phyloP scores from a whole-genome alignment of 331 rosid genomes.

The Erythrophleum ivorense region DNA sequence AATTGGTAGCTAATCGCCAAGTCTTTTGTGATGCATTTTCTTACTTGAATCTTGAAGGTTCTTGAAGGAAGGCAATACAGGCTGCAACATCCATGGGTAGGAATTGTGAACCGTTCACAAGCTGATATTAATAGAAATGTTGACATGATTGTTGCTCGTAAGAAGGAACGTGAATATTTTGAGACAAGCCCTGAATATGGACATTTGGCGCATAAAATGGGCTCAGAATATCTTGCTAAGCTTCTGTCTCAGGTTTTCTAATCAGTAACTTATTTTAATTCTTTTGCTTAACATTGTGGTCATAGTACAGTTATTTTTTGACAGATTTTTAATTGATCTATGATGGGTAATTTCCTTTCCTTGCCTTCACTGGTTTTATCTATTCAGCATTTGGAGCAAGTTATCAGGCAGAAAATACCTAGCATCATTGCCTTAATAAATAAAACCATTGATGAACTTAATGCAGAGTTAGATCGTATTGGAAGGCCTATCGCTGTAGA shows the following conservation, averaged over 20 bases:
- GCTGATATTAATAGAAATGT: conserved; percentile 95
- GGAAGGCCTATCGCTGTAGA: conserved; percentile 97
- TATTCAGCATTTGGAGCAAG: conserved; percentile 91
- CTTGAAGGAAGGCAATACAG: conserved; percentile 95
- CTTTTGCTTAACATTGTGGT: conserved; percentile 28
- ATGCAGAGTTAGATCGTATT: conserved; percentile 96
- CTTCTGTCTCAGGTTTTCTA: conserved; percentile 86
- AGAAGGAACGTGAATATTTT: conserved; percentile 93
- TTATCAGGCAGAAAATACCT: conserved; percentile 98
- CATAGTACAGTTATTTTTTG: neutral
- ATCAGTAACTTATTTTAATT: neutral
- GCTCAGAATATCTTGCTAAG: conserved; percentile 98
- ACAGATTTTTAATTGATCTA: conserved; percentile 17
- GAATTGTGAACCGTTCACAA: conserved; percentile 98
- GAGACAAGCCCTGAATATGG: conserved; percentile 99
- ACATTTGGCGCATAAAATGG: conserved; percentile 98
- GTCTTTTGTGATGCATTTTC: conserved; percentile 32
- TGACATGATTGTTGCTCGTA: conserved; percentile 96
- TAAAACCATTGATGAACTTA: conserved; percentile 92
- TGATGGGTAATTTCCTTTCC: conserved; percentile 33
- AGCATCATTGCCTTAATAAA: conserved; percentile 92
- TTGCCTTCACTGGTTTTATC: conserved; percentile 33
- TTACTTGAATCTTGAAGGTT: conserved; percentile 67
- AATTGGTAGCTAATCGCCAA: neutral
- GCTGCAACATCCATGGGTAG: conserved; percentile 99